Conservation (phyloP, 257 asterid species). For the Scutellaria minor region DNA sequence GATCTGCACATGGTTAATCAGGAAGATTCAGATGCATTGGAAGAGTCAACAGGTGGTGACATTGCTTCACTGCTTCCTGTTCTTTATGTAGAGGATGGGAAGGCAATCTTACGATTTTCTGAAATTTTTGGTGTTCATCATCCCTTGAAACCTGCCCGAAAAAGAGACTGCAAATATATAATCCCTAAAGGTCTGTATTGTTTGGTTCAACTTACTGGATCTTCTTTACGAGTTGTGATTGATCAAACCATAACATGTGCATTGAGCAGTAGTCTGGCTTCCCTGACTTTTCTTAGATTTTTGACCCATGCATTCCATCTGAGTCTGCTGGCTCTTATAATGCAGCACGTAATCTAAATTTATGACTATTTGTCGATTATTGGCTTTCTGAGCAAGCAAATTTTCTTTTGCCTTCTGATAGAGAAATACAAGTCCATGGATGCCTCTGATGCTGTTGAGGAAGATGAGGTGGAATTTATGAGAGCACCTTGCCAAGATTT, state of each 20-base stretch:
- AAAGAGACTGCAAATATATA: conserved; percentile 65
- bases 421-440: conserved; percentile 74
- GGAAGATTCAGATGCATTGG: conserved; percentile 62
- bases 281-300: conserved; percentile 2
- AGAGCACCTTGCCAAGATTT: conserved; percentile 68
- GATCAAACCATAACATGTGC: conserved; percentile 1
- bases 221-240: conserved; percentile 24
- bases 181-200: conserved; percentile 67
- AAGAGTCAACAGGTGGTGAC: conserved; percentile 53
- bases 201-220: conserved; percentile 29
- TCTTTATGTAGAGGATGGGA: conserved; percentile 87
- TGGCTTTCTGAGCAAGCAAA: conserved; percentile 32
- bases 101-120: conserved; percentile 83
- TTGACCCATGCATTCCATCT: conserved; percentile 16
- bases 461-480: conserved; percentile 82
- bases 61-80: conserved; percentile 78
- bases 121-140: conserved; percentile 87
- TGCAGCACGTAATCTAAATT: conserved; percentile 18
- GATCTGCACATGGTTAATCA: conserved; percentile 45
- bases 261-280: conserved; percentile 16
- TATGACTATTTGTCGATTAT: conserved; percentile 25
- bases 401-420: conserved; percentile 40
- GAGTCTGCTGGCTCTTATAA: conserved; percentile 21
- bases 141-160: conserved; percentile 64
- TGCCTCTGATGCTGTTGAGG: conserved; percentile 70